Evolutionary conservation across 257 asterid species (phyloP), one percentile per base, ranked within the genome.

Genomic region (Solanum stenotomum): DNA sequence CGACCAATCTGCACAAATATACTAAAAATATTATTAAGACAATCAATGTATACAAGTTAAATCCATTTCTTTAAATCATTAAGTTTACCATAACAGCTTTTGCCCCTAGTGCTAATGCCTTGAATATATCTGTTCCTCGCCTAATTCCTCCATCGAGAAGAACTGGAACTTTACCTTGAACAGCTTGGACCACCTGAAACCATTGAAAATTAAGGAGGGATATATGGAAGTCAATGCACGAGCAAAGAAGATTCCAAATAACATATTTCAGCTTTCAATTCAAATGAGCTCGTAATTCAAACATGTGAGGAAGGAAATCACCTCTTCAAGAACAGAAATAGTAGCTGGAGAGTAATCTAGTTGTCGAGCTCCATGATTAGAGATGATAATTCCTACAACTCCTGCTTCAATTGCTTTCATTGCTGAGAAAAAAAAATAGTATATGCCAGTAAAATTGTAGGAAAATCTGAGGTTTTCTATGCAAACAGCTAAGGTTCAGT

Each of bases 21-120:
- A 22, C 11, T 18, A 34, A 18, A 9, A 31, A 2, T 46, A 23
- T 1, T 46, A 33, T 9, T 46, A 15, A 3, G 16, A 3, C 18
- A 8, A 29, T 33, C 40, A 27, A 22, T 1, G 10, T 13, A 38
- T 6, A 22, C 6, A 22, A 82, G 79, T 65, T 37, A 5, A 7
- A 20, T 44, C 11, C 25, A 14, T 34, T n/a, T 38, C 77, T 38
- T 6, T 49, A 38, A 11, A 65, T 46, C 40, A 84, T 72, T 34
- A 33, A 56, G 42, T 46, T 87, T 91, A 94, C 98, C 93, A 94
- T 71, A 63, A 93, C 95, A 40, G 94, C 95, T 87, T 89, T 91
- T 72, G 96, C 98, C 8, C 98, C 96, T 29, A 94, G 94, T 79
- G 96, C 95, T 84, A 94, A 91, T 88, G 95, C 96, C 92, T 94